Conservation (phyloP, 768 basidiomycete species). For the Agaricus blazei region DNA sequence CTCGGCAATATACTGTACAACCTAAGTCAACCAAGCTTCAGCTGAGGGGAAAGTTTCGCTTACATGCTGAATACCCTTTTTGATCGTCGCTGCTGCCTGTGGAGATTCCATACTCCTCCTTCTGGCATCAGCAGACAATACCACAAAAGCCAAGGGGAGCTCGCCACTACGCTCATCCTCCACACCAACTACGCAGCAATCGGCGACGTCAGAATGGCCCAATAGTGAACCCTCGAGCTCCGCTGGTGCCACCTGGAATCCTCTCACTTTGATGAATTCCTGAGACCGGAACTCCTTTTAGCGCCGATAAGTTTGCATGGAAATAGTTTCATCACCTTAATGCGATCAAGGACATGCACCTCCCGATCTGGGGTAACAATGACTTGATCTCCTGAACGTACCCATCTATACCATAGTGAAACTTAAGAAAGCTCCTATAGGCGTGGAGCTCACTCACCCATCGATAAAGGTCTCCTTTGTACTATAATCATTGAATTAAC, state of each 20-base stretch:
- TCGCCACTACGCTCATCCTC: constrained; percentile 61
- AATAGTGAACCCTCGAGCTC: constrained; percentile 52
- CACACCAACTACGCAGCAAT: constrained; percentile 58
- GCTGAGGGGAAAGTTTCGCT: neutral
- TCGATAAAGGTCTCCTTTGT: constrained; percentile 55
- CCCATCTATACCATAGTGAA: constrained; percentile 39
- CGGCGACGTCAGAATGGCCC: constrained; percentile 48
- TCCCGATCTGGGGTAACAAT: constrained; percentile 43
- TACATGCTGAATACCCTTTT: constrained; percentile 39
- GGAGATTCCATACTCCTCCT: constrained; percentile 23
- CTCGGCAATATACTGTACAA: constrained; percentile 42
- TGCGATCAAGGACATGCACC: constrained; percentile 51
- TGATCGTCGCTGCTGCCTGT: constrained; percentile 25
- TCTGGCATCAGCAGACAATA: constrained; percentile 36
- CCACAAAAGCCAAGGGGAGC: constrained; percentile 59
- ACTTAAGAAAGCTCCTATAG: neutral
- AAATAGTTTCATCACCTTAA: constrained; percentile 39
- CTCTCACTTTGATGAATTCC: constrained; percentile 66
- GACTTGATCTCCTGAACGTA: constrained; percentile 61
- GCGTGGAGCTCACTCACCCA: constrained; percentile 35
- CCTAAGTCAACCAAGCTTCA: constrained; percentile 28
- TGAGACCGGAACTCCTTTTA: constrained; percentile 13
- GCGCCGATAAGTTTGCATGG: neutral
- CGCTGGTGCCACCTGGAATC: constrained; percentile 50
- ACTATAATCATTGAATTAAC: constrained; percentile 24